Evolutionary conservation across 1,284 basidiomycete genomes (phyloP).

Genomic region (Pyrrhoderma lamaoense): DNA sequence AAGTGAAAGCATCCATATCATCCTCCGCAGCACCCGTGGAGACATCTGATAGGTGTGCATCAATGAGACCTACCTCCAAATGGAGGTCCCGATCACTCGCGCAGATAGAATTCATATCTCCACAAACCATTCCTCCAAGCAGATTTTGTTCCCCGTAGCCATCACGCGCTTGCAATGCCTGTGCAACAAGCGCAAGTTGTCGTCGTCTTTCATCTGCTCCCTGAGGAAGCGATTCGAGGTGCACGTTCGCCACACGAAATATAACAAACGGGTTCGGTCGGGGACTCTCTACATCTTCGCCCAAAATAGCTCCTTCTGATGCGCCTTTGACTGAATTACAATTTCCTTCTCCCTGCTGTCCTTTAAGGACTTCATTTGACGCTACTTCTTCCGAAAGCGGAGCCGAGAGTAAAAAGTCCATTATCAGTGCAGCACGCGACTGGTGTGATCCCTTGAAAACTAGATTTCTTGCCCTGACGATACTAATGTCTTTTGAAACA

Average conservation of each 20-base stretch:
- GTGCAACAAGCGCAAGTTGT: conserved; percentile 43
- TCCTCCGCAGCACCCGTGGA: conserved; percentile 22
- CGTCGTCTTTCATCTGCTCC: conserved; percentile 40
- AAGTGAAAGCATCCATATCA: conserved; percentile 46
- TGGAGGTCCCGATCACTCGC: conserved; percentile 37
- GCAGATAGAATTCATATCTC: conserved; percentile 64
- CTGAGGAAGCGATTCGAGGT: conserved; percentile 51
- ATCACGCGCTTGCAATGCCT: conserved; percentile 33
- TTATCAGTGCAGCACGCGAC: conserved; percentile 47
- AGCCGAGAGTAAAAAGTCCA: conserved; percentile 42
- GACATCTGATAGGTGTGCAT: conserved; percentile 36
- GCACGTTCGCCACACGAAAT: conserved; percentile 58
- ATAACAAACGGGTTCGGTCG: conserved; percentile 29
- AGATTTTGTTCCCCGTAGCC: conserved; percentile 29
- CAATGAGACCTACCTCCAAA: conserved; percentile 39
- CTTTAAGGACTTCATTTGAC: not conserved
- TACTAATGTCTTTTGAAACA: conserved; percentile 45
- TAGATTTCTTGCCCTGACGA: conserved; percentile 38
- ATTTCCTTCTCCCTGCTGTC: not conserved
- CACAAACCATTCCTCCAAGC: conserved; percentile 51
- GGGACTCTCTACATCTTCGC: conserved; percentile 9
- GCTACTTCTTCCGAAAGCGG: conserved; percentile 21
- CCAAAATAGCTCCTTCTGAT: no score
- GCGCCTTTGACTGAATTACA: no score
- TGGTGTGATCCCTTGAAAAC: conserved; percentile 43